Conservation (phyloP, 176 grass and related monocot species). For the Zoysia pacifica region DNA sequence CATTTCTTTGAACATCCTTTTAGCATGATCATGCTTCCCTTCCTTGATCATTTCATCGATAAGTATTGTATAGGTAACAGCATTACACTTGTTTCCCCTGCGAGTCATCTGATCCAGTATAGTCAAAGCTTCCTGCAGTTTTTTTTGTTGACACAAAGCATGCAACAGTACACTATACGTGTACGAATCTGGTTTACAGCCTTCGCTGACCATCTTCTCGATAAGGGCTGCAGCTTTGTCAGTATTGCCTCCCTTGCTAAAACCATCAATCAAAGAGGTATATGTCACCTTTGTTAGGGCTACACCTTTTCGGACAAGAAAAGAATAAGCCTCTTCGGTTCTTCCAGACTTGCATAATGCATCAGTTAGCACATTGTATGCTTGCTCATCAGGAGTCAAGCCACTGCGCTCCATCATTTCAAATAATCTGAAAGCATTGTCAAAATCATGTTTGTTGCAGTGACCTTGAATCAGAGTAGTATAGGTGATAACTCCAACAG, state of each 20-base stretch:
- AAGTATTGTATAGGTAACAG: conserved; percentile 74
- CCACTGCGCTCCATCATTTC: conserved; percentile 75
- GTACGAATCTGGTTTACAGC: conserved; percentile 66
- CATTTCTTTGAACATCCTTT: conserved; percentile 67
- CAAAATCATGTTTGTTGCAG: conserved; percentile 57
- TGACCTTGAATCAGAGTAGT: conserved; percentile 78
- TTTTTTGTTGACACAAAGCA: conserved; percentile 78
- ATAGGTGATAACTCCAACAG: conserved; percentile 56
- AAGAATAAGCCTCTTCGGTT: conserved; percentile 66
- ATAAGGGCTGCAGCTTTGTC: conserved; percentile 54
- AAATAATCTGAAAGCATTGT: conserved; percentile 73
- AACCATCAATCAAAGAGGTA: conserved; percentile 76
- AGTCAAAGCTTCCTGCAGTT: conserved; percentile 55
- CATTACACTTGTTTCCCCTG: conserved; percentile 58
- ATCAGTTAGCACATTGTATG: conserved; percentile 60
- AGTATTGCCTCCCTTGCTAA: conserved; percentile 64
- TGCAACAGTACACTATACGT: conserved; percentile 77
- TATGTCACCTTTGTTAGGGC: conserved; percentile 57
- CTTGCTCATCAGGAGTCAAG: conserved; percentile 57
- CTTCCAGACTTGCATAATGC: conserved; percentile 74
- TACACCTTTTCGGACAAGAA: conserved; percentile 58
- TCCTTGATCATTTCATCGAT: conserved; percentile 81
- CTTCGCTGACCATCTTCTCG: conserved; percentile 55
- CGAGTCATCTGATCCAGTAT: conserved; percentile 72
- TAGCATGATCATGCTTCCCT: conserved; percentile 64